Percentiles rank a stretch among this genome's conserved stretches.
These are phyloP conservation scores for Colletotrichum acutatum DNA, from an alignment of 2,329 filamentous ascomycete species.

Conservation along the genomic window DNA sequence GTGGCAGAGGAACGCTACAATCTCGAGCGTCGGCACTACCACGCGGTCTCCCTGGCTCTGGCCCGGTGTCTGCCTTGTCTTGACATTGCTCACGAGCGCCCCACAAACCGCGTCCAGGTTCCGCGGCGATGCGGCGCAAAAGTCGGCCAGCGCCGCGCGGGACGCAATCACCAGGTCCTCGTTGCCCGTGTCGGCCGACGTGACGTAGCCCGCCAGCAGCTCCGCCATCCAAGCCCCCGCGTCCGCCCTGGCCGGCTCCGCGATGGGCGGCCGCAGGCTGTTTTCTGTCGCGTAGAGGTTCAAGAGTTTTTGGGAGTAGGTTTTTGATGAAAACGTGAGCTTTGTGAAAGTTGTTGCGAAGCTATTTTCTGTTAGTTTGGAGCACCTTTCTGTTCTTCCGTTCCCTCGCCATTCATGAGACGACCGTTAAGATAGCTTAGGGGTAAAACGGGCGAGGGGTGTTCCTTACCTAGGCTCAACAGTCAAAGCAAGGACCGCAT, in stretches of 20 bases:
- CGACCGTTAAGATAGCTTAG: too few species aligned
- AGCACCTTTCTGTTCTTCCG: not conserved
- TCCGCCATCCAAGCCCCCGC: slow-evolving; percentile 56
- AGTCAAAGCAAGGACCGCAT: slow-evolving; percentile 60
- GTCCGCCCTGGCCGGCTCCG: slow-evolving; percentile 46
- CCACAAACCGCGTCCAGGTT: slow-evolving; percentile 58
- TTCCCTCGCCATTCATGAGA: not conserved
- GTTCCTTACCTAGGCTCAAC: slow-evolving; percentile 57
- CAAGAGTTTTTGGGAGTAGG: slow-evolving; percentile 69
- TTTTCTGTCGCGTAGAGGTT: slow-evolving; percentile 50
- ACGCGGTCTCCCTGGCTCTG: slow-evolving; percentile 70
- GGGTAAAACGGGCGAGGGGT: too few species aligned
- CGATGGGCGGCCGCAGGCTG: slow-evolving; percentile 50
- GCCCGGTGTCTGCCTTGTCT: slow-evolving; percentile 53
- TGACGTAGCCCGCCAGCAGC: slow-evolving; percentile 75
- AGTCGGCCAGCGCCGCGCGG: slow-evolving; percentile 70
- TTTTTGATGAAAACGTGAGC: slow-evolving; percentile 66
- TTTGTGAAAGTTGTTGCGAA: slow-evolving; percentile 47
- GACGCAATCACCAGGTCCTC: slow-evolving; percentile 79
- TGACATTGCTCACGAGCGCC: slow-evolving; percentile 66
- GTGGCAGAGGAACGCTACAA: slow-evolving; percentile 82
- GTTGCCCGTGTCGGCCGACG: slow-evolving; percentile 81
- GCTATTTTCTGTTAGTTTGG: slow-evolving; percentile 43
- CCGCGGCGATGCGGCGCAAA: slow-evolving; percentile 55
- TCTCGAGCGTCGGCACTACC: slow-evolving; percentile 79